phyloP scores from a whole-genome alignment of 257 asterid species.

The Capsicum baccatum region DNA sequence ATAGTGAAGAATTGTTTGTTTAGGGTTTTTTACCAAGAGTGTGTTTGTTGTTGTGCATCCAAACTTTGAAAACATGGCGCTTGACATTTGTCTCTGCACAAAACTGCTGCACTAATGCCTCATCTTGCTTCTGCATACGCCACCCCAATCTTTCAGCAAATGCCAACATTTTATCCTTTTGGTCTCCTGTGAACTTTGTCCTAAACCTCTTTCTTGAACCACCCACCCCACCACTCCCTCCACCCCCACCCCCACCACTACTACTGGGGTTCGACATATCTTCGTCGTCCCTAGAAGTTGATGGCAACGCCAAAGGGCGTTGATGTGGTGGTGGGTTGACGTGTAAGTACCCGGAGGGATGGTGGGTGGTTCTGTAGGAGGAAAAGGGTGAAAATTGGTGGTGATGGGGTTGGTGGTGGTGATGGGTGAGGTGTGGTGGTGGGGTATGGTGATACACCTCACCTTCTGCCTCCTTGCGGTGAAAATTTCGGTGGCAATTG shows the following conservation, averaged over 20 bases:
- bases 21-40: constrained; percentile 56
- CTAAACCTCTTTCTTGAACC: constrained; percentile 53
- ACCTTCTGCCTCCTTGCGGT: constrained; percentile 59
- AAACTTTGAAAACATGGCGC: constrained; percentile 66
- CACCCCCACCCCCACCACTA: constrained; percentile 40
- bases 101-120: constrained; percentile 51
- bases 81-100: constrained; percentile 59
- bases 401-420: constrained; percentile 32
- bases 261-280: constrained; percentile 54
- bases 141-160: constrained; percentile 61
- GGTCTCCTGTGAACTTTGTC: constrained; percentile 60
- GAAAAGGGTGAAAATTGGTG: constrained; percentile 39
- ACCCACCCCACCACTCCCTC: constrained; percentile 30
- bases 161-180: constrained; percentile 56
- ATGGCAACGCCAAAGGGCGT: constrained; percentile 42
- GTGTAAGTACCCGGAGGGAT: constrained; percentile 48
- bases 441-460: constrained; percentile 35
- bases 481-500: constrained; percentile 85
- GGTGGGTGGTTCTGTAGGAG: constrained; percentile 35
- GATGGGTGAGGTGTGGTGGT: constrained; percentile 27
- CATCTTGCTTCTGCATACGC: constrained; percentile 61
- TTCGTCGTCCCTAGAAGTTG: constrained; percentile 51
- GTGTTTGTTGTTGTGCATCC: constrained; percentile 79
- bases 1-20: background rate
- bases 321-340: constrained; percentile 41